Percentiles rank a stretch among this genome's conserved stretches.
phyloP scores from a whole-genome alignment of 2,329 filamentous ascomycete species.

The Fusarium sp. region DNA sequence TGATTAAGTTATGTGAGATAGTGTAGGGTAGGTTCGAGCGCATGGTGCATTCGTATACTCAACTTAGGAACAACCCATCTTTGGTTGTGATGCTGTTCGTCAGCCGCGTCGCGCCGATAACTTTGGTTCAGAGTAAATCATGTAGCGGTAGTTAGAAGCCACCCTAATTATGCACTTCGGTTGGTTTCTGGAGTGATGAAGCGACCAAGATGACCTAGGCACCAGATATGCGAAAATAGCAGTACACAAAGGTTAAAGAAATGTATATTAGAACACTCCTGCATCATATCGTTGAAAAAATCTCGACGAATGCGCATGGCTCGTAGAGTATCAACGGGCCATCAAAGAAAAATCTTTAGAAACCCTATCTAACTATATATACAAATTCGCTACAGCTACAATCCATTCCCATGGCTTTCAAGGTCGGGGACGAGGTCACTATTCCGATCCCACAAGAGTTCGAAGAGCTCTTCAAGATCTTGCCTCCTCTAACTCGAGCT shows the following conservation, averaged over 20 bases:
- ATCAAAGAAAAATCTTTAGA: conserved; percentile 38
- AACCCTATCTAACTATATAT: conserved; percentile 38
- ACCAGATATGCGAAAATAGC: background rate
- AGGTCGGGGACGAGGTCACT: background rate
- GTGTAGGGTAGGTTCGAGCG: background rate
- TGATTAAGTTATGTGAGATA: background rate
- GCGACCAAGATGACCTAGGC: background rate
- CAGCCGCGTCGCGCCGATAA: background rate
- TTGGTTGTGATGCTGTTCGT: background rate
- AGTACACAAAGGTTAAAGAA: background rate
- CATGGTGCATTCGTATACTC: background rate
- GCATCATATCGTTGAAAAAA: background rate
- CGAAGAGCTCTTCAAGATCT: conserved; percentile 55
- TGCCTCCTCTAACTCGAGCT: conserved; percentile 71
- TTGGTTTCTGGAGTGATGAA: background rate
- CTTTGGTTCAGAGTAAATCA: background rate
- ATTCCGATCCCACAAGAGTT: background rate
- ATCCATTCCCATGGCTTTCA: conserved; percentile 20
- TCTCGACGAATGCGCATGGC: background rate
- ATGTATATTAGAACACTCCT: background rate
- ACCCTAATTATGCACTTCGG: background rate
- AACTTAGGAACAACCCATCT: too few species aligned
- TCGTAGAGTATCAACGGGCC: background rate
- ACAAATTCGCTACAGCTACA: conserved; percentile 37
- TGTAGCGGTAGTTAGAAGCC: background rate